phyloP scores from a whole-genome alignment of 371 early-diverging fungal species.

The Mortierella polycephala region DNA sequence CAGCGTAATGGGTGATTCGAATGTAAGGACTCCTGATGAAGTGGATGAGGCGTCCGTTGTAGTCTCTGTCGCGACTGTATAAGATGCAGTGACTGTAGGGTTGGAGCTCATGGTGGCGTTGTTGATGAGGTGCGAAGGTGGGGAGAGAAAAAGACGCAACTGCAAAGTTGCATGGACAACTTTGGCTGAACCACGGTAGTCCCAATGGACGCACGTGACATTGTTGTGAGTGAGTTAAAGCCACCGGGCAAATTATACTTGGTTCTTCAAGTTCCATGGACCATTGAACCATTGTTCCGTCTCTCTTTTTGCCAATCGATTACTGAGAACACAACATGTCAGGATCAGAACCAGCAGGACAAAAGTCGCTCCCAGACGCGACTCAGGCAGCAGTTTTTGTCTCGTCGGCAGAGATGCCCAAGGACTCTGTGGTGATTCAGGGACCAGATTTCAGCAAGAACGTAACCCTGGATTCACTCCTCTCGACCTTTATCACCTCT shows the following conservation, averaged over 20 bases:
- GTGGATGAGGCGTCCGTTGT: not conserved
- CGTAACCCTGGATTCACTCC: constrained; percentile 67
- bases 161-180: too few relatives aligned
- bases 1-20: constrained; percentile 12
- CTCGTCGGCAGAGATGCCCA: constrained; percentile 75
- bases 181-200: too few relatives aligned
- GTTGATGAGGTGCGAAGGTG: not conserved
- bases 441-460: constrained; percentile 94
- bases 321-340: constrained; percentile 5
- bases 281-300: not conserved
- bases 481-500: constrained; percentile 78
- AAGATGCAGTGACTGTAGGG: constrained; percentile 18
- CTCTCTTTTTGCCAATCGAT: not conserved
- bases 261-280: too few relatives aligned
- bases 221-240: too few relatives aligned
- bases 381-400: constrained; percentile 74
- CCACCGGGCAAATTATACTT: too few relatives aligned
- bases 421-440: constrained; percentile 70
- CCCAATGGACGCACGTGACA: too few relatives aligned
- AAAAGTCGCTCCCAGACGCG: constrained; percentile 29
- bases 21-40: constrained; percentile 9
- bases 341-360: constrained; percentile 25
- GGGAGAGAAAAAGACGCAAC: not conserved
- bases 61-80: constrained; percentile 3
- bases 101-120: constrained; percentile 11